Evolutionary conservation across 129 eudicot species (phyloP).

Genomic region (Chrysanthemum makinoi): DNA sequence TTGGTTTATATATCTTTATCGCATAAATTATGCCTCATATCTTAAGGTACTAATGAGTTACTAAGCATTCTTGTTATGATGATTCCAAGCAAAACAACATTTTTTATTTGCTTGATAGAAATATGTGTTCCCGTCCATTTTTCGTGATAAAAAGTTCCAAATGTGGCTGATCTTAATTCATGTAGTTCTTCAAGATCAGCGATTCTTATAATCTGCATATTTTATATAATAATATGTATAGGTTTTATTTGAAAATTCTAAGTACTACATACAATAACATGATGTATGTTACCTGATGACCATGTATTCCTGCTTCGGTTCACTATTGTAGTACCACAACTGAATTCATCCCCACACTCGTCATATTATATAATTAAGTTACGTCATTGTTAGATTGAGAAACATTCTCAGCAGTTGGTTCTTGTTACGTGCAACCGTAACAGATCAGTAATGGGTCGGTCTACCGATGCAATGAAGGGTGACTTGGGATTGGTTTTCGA

Average conservation of each 20-base stretch:
- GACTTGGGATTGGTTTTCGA: too few species aligned
- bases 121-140: conserved; percentile 15
- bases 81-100: conserved; percentile 13
- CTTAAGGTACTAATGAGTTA: too few species aligned
- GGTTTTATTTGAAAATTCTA: too few species aligned
- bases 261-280: background rate
- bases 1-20: too few species aligned
- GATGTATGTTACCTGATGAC: background rate
- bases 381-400: conserved; percentile 33
- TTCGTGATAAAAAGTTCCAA: conserved; percentile 19
- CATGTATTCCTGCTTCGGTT: conserved; percentile 49
- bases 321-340: too few species aligned
- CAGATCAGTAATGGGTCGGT: too few species aligned
- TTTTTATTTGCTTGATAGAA: conserved; percentile 13
- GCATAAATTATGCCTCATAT: too few species aligned
- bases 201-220: conserved; percentile 9
- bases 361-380: conserved; percentile 14
- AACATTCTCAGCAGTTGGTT: conserved; percentile 22
- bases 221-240: background rate
- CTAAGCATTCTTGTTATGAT: background rate
- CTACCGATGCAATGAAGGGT: too few species aligned
- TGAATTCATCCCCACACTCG: background rate
- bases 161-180: conserved; percentile 7
- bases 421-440: too few species aligned
- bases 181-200: conserved; percentile 13